Evolutionary conservation across 1,139 yeast species (phyloP).

Genomic region (Kodamaea derodonti): DNA sequence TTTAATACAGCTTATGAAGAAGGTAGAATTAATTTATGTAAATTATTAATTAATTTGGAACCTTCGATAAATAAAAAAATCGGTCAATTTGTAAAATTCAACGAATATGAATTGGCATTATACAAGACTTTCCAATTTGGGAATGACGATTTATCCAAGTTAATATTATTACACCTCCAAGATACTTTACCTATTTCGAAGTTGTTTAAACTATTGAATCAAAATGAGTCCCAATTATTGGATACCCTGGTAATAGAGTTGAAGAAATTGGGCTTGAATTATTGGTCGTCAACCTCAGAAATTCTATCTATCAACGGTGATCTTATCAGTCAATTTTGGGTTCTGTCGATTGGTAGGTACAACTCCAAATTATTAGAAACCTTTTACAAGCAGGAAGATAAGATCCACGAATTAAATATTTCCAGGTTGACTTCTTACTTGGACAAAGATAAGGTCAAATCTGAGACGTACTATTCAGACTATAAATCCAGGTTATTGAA

Average conservation of each 20-base stretch:
- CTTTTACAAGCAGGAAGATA: conserved; percentile 34
- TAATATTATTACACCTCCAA: conserved; percentile 54
- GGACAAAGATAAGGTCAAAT: conserved; percentile 7
- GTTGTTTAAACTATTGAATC: conserved; percentile 39
- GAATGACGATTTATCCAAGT: conserved; percentile 60
- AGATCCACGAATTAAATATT: conserved; percentile 21
- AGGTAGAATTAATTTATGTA: conserved; percentile 71
- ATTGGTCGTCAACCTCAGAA: conserved; percentile 8
- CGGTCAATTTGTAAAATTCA: conserved; percentile 62
- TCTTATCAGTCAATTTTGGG: conserved; percentile 42
- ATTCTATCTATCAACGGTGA: conserved; percentile 33
- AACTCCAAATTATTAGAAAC: conserved; percentile 24
- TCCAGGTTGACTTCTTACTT: conserved; percentile 17
- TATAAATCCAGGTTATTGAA: conserved; percentile 25
- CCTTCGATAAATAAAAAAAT: conserved; percentile 62
- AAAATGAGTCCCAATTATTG: conserved; percentile 29
- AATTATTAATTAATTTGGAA: conserved; percentile 63
- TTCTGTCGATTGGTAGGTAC: conserved; percentile 26
- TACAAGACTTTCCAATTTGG: conserved; percentile 65
- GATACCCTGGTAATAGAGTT: conserved; percentile 16
- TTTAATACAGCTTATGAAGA: conserved; percentile 76
- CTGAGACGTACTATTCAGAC: conserved; percentile 20
- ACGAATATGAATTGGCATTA: conserved; percentile 69
- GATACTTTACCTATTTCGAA: conserved; percentile 35
- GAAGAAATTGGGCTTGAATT: conserved; percentile 9